Conservation (phyloP, 345 rosid species). For the Bruguiera gymnorhiza region DNA sequence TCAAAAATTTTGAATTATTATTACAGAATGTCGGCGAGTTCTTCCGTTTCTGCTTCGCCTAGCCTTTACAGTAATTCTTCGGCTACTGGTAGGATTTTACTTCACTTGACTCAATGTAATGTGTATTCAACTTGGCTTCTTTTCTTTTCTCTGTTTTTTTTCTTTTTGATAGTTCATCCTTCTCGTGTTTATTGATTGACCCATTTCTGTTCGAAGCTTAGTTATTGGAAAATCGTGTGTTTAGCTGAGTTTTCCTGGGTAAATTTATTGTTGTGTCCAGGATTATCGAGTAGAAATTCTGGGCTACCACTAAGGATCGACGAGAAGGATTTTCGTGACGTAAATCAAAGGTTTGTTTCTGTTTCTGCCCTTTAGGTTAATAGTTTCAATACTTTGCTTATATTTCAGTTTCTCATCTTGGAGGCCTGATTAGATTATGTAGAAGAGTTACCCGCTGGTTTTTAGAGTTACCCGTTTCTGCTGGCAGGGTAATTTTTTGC, state of each 20-base stretch:
- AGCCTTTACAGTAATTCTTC: conserved; percentile 38
- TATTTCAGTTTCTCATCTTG: not conserved
- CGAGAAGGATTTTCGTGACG: conserved; percentile 28
- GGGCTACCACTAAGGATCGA: conserved; percentile 37
- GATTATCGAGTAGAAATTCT: conserved; percentile 43
- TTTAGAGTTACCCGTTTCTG: conserved; percentile 7
- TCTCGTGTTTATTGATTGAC: not conserved
- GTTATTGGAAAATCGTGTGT: not conserved
- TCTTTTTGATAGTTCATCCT: not conserved
- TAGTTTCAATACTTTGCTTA: not conserved
- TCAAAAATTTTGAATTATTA: conserved; percentile 5
- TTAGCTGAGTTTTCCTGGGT: not conserved
- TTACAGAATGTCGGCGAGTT: conserved; percentile 36
- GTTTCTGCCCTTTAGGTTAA: not conserved
- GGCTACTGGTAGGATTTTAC: conserved; percentile 24
- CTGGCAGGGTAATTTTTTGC: not conserved
- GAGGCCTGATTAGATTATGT: not conserved
- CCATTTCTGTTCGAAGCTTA: conserved; percentile 16
- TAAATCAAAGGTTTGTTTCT: conserved; percentile 43
- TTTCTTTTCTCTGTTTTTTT: too few relatives aligned
- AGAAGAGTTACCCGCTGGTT: not conserved
- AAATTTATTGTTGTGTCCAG: conserved; percentile 34
- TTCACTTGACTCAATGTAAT: not conserved
- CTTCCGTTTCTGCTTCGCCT: conserved; percentile 38
- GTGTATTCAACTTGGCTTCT: not conserved